These are phyloP conservation scores for Omphalea diandra DNA, from an alignment of 441 rosid species.

Conservation along the genomic window DNA sequence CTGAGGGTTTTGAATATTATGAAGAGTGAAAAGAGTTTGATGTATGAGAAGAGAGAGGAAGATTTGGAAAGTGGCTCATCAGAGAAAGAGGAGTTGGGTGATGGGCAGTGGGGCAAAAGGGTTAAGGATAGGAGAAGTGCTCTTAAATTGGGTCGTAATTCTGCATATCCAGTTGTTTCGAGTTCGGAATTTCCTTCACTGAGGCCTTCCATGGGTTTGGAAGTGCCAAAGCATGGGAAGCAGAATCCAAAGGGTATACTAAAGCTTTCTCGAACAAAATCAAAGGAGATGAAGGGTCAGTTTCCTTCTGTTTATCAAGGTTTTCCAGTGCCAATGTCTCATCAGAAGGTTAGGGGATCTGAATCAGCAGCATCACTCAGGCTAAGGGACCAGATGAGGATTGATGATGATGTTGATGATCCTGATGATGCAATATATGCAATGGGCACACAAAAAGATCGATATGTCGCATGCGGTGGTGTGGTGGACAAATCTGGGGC, in stretches of 20 bases:
- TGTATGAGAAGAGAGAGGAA: constrained; percentile 74
- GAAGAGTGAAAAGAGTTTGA: constrained; percentile 81
- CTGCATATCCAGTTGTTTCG: constrained; percentile 42
- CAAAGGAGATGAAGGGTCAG: constrained; percentile 35
- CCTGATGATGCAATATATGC: constrained; percentile 61
- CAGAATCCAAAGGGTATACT: constrained; percentile 57
- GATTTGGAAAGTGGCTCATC: constrained; percentile 62
- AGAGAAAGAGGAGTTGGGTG: constrained; percentile 58
- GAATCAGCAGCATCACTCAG: constrained; percentile 44
- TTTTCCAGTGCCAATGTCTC: constrained; percentile 40
- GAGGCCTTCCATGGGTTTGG: constrained; percentile 38
- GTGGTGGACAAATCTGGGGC: constrained; percentile 44
- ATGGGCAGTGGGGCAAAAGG: constrained; percentile 57
- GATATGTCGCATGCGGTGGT: constrained; percentile 32
- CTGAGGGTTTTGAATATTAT: constrained; percentile 81
- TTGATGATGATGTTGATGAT: constrained; percentile 36
- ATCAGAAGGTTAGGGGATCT: constrained; percentile 42
- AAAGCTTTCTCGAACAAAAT: constrained; percentile 51
- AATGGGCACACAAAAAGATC: constrained; percentile 49
- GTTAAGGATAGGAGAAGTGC: constrained; percentile 53
- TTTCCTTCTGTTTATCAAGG: constrained; percentile 47
- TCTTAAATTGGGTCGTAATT: constrained; percentile 41
- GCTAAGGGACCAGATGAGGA: constrained; percentile 48
- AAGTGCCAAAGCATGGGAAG: constrained; percentile 54
- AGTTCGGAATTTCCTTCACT: constrained; percentile 48